A percentile compares a stretch with the other conserved stretches of the same genome.
phyloP scores from a whole-genome alignment of 2,329 filamentous ascomycete genomes.

The Colletotrichum scovillei region DNA sequence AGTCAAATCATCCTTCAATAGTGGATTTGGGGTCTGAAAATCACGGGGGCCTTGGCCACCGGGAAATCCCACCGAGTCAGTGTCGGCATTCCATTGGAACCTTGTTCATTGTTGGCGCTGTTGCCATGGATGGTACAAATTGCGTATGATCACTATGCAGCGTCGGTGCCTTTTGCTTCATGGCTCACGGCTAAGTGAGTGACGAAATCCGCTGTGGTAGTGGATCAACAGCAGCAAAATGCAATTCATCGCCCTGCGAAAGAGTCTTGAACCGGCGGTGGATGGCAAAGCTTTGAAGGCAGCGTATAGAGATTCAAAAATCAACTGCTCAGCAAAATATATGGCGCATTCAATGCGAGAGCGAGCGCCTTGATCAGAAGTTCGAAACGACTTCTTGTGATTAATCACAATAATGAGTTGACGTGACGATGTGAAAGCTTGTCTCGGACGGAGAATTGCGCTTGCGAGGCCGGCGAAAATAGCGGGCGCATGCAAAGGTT shows the following conservation, averaged over 20 bases:
- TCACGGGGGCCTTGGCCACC: neutral
- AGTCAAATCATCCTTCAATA: neutral
- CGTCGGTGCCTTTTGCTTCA: neutral
- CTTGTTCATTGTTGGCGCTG: neutral
- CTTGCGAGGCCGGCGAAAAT: neutral
- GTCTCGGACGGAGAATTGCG: neutral
- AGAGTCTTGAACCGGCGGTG: neutral
- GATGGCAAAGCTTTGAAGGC: neutral
- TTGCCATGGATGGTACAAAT: neutral
- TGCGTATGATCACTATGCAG: neutral
- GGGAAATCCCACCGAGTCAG: neutral
- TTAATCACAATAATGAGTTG: neutral
- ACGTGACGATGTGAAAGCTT: neutral
- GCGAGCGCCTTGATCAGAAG: neutral
- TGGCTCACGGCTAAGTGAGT: too few species aligned
- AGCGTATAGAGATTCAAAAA: neutral
- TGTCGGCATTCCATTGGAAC: neutral
- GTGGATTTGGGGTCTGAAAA: neutral
- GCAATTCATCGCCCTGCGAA: neutral
- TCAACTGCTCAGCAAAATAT: neutral
- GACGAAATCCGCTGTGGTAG: neutral
- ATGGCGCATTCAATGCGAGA: neutral
- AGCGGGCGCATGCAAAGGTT: neutral
- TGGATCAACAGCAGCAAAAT: neutral
- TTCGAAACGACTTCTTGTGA: neutral